These are phyloP conservation scores for Calamus simplicifolius DNA, from an alignment of 176 grass and related monocot genomes.

Conservation along the genomic window DNA sequence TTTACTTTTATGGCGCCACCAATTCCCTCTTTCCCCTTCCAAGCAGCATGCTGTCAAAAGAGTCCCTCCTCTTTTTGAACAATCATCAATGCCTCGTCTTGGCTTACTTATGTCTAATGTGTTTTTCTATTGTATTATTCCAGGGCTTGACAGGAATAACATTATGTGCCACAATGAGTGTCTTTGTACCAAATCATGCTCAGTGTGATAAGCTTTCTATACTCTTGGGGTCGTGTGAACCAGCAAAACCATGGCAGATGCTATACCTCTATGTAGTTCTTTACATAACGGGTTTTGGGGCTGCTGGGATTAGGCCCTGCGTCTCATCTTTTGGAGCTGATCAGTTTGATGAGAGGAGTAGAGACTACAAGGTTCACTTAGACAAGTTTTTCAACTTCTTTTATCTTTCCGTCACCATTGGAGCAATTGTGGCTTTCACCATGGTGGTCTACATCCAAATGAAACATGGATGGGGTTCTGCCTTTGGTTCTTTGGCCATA, in stretches of 20 bases:
- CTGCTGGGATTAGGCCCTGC: slow-evolving; percentile 77
- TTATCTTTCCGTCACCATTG: slow-evolving; percentile 80
- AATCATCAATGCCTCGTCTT: no score
- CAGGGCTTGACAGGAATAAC: slow-evolving; percentile 75
- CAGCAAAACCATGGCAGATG: slow-evolving; percentile 58
- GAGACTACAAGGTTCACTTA: slow-evolving; percentile 49
- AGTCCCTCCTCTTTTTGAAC: no score
- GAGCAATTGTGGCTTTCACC: slow-evolving; percentile 77
- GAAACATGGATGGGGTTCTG: slow-evolving; percentile 64
- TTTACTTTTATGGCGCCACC: no score
- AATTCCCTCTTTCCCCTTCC: no score
- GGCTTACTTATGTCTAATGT: not conserved
- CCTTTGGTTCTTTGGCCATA: slow-evolving; percentile 72
- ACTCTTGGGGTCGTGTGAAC: slow-evolving; percentile 52
- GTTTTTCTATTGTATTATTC: not conserved
- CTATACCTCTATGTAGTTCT: slow-evolving; percentile 69
- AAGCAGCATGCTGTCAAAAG: no score
- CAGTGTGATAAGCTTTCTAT: slow-evolving; percentile 53
- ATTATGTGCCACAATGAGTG: slow-evolving; percentile 42
- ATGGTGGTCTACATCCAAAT: slow-evolving; percentile 81
- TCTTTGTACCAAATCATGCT: slow-evolving; percentile 43
- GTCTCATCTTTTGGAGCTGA: slow-evolving; percentile 91
- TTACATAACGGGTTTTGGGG: slow-evolving; percentile 60
- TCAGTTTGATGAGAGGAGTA: slow-evolving; percentile 70
- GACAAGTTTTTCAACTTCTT: slow-evolving; percentile 88